A percentile compares a stretch with the other conserved stretches of the same genome.
phyloP scores from a whole-genome alignment of 2,329 filamentous ascomycete species.

The Plectosphaerella cucumerina region DNA sequence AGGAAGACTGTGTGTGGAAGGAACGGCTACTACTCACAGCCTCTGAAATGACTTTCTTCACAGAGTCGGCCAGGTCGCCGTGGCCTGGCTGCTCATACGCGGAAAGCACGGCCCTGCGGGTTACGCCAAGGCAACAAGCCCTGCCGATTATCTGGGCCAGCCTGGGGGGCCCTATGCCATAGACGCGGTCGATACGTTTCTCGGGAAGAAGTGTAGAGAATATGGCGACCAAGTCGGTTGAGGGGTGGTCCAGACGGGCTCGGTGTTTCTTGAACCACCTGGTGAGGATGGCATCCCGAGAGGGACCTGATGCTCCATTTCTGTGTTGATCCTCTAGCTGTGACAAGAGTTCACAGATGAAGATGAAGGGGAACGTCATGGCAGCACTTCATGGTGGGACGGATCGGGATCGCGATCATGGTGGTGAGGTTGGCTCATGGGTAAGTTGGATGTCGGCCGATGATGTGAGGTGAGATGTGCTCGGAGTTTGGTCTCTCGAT shows the following conservation, averaged over 20 bases:
- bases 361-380: conserved; percentile 66
- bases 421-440: too few species aligned
- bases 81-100: conserved; percentile 55
- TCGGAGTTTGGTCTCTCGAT: too few species aligned
- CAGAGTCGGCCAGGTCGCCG: conserved; percentile 68
- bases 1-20: conserved; percentile 3
- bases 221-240: conserved; percentile 58
- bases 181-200: conserved; percentile 72
- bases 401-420: not conserved
- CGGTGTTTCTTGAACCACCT: conserved; percentile 69
- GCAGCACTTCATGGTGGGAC: not conserved
- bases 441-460: too few species aligned
- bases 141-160: conserved; percentile 66
- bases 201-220: conserved; percentile 75
- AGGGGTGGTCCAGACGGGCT: conserved; percentile 48
- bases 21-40: conserved; percentile 41
- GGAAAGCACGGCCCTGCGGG: conserved; percentile 57
- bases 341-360: conserved; percentile 71
- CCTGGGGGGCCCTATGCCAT: conserved; percentile 57
- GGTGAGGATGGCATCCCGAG: conserved; percentile 34
- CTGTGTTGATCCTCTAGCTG: conserved; percentile 47
- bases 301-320: conserved; percentile 23
- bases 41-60: conserved; percentile 58
- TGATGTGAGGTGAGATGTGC: too few species aligned
- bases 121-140: conserved; percentile 58